phyloP scores from a whole-genome alignment of 441 rosid species.

The Rhodomyrtus psidioides region DNA sequence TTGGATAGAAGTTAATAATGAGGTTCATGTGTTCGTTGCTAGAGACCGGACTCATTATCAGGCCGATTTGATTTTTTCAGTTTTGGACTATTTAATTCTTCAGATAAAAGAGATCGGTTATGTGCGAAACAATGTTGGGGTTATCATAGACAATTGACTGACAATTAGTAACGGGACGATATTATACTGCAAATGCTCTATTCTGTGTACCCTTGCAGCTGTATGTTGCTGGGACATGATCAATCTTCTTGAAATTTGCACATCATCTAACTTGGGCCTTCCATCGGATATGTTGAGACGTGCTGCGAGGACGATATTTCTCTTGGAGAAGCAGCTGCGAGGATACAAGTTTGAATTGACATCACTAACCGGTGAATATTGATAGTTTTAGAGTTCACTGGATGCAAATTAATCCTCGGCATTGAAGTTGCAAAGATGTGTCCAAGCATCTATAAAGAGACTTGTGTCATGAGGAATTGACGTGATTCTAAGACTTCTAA shows the following conservation, averaged over 20 bases:
- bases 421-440: neutral
- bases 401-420: neutral
- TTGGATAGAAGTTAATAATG: slow-evolving; percentile 43
- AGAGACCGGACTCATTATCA: slow-evolving; percentile 35
- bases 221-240: neutral
- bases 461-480: neutral
- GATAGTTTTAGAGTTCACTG: neutral
- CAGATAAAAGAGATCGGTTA: slow-evolving; percentile 28
- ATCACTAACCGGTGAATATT: neutral
- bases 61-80: slow-evolving; percentile 24
- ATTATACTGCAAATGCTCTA: neutral
- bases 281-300: neutral
- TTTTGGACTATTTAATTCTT: slow-evolving; percentile 32
- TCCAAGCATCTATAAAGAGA: neutral
- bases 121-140: neutral
- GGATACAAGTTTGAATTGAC: neutral
- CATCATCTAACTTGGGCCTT: neutral
- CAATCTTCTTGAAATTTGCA: neutral
- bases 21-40: slow-evolving; percentile 41
- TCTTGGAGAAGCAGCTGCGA: neutral
- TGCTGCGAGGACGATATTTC: neutral
- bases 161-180: neutral
- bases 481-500: neutral
- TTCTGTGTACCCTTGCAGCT: neutral
- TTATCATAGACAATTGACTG: neutral